phyloP scores from a whole-genome alignment of 176 grass and related monocot species.

The Canna indica region DNA sequence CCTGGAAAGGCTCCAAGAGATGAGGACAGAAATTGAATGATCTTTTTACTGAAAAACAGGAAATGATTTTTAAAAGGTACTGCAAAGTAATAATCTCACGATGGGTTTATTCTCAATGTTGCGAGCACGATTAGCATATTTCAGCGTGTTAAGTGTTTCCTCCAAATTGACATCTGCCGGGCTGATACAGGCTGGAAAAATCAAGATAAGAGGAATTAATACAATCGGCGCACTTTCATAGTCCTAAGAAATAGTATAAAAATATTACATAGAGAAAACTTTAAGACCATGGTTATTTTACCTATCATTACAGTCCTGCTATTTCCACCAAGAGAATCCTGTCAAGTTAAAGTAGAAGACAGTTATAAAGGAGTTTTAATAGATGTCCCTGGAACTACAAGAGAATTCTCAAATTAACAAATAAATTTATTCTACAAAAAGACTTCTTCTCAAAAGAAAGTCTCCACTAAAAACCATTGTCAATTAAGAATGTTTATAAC shows the following conservation, averaged over 20 bases:
- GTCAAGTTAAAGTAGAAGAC: slow-evolving; percentile 19
- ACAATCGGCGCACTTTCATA: no score
- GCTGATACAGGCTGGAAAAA: slow-evolving; percentile 85
- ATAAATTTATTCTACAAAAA: no score
- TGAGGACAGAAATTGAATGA: neutral
- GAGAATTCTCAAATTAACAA: no score
- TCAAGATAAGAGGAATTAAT: no score
- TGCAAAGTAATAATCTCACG: slow-evolving; percentile 51
- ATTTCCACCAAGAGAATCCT: slow-evolving; percentile 98
- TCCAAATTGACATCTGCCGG: slow-evolving; percentile 98
- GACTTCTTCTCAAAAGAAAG: no score
- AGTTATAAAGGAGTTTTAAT: slow-evolving; percentile 10
- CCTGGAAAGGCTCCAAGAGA: slow-evolving; percentile 30
- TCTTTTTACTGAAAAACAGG: no score
- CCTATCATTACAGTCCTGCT: slow-evolving; percentile 99
- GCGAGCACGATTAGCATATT: slow-evolving; percentile 98
- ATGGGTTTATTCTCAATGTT: slow-evolving; percentile 98
- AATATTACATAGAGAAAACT: no score
- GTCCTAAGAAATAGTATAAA: no score
- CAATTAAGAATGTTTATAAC: no score
- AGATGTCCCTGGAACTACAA: no score
- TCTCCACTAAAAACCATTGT: no score
- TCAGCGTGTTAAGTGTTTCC: slow-evolving; percentile 96
- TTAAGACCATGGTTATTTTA: slow-evolving; percentile 38
- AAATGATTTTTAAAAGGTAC: no score